Percentiles rank a stretch among this genome's conserved stretches.
phyloP scores from a whole-genome alignment of 116 monocot genomes.

The Papilionanthe hybrid region DNA sequence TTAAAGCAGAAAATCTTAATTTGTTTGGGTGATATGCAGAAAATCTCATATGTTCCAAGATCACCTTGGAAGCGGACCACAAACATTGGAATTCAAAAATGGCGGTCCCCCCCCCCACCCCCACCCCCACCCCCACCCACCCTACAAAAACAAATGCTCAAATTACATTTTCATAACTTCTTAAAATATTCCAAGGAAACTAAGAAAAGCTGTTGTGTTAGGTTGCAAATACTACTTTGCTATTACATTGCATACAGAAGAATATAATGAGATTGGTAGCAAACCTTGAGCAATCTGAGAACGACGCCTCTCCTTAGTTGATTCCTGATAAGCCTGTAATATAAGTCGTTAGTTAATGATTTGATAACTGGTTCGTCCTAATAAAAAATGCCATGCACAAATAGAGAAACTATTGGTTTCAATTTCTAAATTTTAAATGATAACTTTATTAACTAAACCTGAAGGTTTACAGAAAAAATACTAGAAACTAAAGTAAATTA shows the following conservation, averaged over 20 bases:
- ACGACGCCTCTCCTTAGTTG: constrained; percentile 93
- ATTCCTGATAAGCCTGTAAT: constrained; percentile 87
- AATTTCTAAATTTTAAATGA: not conserved
- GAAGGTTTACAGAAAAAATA: not conserved
- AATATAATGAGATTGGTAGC: constrained; percentile 8
- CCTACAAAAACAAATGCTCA: not conserved
- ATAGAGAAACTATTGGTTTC: not conserved
- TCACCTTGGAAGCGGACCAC: not conserved
- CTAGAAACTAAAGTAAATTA: not conserved
- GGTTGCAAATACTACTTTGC: not conserved
- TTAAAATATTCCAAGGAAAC: not conserved
- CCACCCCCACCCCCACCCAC: too few species aligned
- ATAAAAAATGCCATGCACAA: not conserved
- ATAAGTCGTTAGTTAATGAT: not conserved
- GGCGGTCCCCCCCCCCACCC: not conserved
- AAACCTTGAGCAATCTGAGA: constrained; percentile 95
- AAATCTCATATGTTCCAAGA: not conserved
- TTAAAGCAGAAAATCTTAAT: not conserved
- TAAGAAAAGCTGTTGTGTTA: not conserved
- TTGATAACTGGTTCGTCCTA: not conserved
- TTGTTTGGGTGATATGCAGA: not conserved
- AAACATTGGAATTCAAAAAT: not conserved
- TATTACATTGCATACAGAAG: not conserved
- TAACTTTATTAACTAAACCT: not conserved
- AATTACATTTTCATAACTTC: not conserved